Evolutionary conservation across 1,284 basidiomycete species (phyloP), one percentile per base, ranked within the genome.

Genomic region (Ustilago bromivora): DNA sequence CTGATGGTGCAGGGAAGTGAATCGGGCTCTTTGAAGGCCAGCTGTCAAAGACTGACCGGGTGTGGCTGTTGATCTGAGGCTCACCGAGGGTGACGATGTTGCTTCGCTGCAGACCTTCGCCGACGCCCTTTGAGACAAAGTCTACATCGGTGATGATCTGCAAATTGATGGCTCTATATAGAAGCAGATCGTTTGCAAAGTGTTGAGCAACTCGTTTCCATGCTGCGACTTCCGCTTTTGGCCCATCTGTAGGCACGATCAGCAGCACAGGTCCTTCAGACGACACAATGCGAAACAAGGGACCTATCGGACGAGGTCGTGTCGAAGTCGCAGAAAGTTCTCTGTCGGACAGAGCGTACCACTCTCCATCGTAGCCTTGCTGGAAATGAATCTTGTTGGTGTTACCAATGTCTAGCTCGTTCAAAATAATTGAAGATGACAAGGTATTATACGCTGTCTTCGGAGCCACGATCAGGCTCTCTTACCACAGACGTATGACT

Each of bases 171-270:
- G 64, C 53, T 4, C 62, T 68, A 58, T 79, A 76, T 3, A 79
- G 62, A 4, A 79, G 38, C n/a, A 76, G 53, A 35, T 79, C 74
- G 3, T 62, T 66, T 2, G 79, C 69, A 46, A 76, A 79, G 17
- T 66, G 55, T 15, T 35, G 40, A 1, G 76, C 72, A 1, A 76
- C 67, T 7, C 64, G 46, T 8, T 4, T 53, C 61, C 67, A 79
- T 10, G 63, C 63, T 17, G 13, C 35, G 1, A 61, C 46, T 35
- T 70, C 63, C 10, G 12, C 28, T 5, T 19, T 23, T 19, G 62
- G 55, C 3, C 61, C 68, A 6, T 34, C 3, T 0, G 71, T 62
- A 1, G 72, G 73, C 13, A 73, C 36, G 8, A 78, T 34, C 38
- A 80, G 69, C 23, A 74, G 34, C 35, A 80, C 57, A 2, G 68